Evolutionary conservation across 352 stramenopile species (phyloP), one percentile per base, ranked within the genome.

Genomic region (Saprolegnia parasitica): DNA sequence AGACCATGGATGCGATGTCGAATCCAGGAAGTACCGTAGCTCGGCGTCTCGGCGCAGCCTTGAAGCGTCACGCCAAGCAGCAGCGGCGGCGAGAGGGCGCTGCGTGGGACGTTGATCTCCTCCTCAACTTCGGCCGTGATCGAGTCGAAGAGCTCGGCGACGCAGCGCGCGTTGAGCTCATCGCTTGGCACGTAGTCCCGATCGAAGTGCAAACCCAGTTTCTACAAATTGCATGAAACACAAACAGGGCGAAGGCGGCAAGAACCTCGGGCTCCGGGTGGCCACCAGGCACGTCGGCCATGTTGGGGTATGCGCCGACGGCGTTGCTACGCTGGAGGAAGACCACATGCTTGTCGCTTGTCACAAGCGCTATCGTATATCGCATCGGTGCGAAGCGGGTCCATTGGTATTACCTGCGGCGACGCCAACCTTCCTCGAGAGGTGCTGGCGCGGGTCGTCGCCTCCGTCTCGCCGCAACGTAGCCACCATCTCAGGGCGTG

Each of bases 371-470:
- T 70, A 70, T 3, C 26, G 18, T 18, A 13, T n/a, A 60, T 16
- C 3, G 20, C 16, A 9, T n/a, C 24, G 35, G 11, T 26, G n/a
- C 52, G 11, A 4, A 21, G 42, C 13, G 39, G 8, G 16, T 58
- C 8, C 16, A 21, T 24, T 2, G 3, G 46, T 23, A n/a, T 5
- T 70, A 70, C 63, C 63, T 0, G 77, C 86, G 0, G 86, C 86
- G 54, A 95, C 84, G 35, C 86, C 86, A 42, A 95, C 77, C 77
- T 95, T 95, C 32, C 83, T 73, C 13, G 86, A 95, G 15, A 93
- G 45, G 67, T 84, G 56, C 89, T 67, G 4, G 74, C 29, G 21
- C 52, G 37, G 26, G 23, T 45, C 10, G 29, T 29, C 29, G 56
- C 40, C 52, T 18, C 76, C 76, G 42, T 88, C 84, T 13, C 21